Evolutionary conservation across 495 filamentous ascomycete genomes (phyloP), one percentile per base, ranked within the genome.

Genomic region (Mycothermus thermophilus): DNA sequence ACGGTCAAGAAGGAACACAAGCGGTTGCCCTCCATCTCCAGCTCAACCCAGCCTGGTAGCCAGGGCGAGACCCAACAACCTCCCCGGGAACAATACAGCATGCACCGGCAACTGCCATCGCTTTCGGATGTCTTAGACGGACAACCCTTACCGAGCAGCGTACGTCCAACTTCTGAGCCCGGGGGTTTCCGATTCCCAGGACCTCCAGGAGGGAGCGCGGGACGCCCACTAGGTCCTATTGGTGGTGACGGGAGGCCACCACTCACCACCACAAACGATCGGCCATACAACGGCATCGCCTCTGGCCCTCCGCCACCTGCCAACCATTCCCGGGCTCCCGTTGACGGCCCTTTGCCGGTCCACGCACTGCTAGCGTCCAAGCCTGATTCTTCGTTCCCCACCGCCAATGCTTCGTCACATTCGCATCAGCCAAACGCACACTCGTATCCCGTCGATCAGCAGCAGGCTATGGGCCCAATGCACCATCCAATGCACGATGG

Each of bases 321-420:
- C 6, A 25, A 46, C 19, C 53, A 15, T 5, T 10, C 60, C 1
- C 56, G 63, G 30, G 60, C 62, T 9, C 55, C 60, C 5, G 51
- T 54, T 32, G 64, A 68, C 17, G 58, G 56, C 1, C 49, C 59
- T 8, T 34, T 68, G 17, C 62, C 64, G 10, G 66, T 68, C 27
- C 62, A 68, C 35, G 57, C 63, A 11, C 46, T 68, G 10, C 37
- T 68, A 10, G 48, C 50, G 9, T 51, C 59, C 10, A 65, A 58
- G 22, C 44, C 58, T 23, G 46, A 50, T 17, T 43, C 46, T 14
- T 10, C 36, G 0, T 51, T 41, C 15, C 14, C 38, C 7, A 22
- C 16, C 48, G 35, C 26, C 41, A 30, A 18, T 38, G 6, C 6
- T 11, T 25, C 22, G 22, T 6, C 38, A n/a, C 39, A 38, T 8